Evolutionary conservation across 352 stramenopile genomes (phyloP).

Genomic region (Albugo laibachii): DNA sequence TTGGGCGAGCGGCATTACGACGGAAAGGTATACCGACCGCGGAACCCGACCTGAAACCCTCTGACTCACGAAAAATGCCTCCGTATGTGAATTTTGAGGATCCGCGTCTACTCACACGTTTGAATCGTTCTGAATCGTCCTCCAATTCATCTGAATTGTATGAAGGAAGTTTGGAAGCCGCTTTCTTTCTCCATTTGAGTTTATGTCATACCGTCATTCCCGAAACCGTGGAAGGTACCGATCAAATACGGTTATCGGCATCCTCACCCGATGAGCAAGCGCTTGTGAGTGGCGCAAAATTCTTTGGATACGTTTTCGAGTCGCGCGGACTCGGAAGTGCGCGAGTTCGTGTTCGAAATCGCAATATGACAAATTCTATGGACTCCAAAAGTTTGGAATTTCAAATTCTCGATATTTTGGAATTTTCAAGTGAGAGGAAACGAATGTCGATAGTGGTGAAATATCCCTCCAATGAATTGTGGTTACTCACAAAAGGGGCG

Average conservation of each 20-base stretch:
- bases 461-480: background rate
- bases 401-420: conserved; percentile 40
- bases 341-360: background rate
- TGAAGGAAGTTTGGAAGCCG: conserved; percentile 12
- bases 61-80: conserved; percentile 4
- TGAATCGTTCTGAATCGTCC: no score
- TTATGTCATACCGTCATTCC: conserved; percentile 52
- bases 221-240: conserved; percentile 37
- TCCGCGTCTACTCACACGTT: conserved; percentile 12
- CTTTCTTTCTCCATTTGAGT: conserved; percentile 34
- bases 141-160: background rate
- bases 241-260: conserved; percentile 18
- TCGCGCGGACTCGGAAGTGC: conserved; percentile 5
- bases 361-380: background rate
- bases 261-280: conserved; percentile 52
- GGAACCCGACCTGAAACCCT: conserved; percentile 15
- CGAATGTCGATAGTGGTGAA: conserved; percentile 49
- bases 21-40: conserved; percentile 86
- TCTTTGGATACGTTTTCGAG: conserved; percentile 35
- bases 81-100: conserved; percentile 75
- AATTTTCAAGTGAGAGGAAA: conserved; percentile 51
- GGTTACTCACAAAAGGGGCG: conserved; percentile 10
- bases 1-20: conserved; percentile 89
- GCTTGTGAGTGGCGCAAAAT: conserved; percentile 36
- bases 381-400: conserved; percentile 5